Percentiles rank a stretch among this genome's conserved stretches.
phyloP scores from a whole-genome alignment of 805 yeast genomes.

The Ogataea ramenticola region DNA sequence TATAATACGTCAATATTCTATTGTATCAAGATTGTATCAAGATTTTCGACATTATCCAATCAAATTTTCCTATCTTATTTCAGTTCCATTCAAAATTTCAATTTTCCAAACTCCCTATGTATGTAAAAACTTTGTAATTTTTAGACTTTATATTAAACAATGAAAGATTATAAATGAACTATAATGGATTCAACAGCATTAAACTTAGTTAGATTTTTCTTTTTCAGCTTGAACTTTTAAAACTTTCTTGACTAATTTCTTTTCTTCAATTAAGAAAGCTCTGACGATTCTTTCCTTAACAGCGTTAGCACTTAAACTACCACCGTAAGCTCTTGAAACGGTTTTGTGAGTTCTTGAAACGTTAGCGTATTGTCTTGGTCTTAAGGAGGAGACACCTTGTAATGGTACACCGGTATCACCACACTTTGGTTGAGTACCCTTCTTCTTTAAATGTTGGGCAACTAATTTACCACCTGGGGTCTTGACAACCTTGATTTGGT shows the following conservation, averaged over 20 bases:
- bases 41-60: no score
- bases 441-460: conserved; percentile 95
- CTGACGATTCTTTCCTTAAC: conserved; percentile 99
- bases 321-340: conserved; percentile 99
- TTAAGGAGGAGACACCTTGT: conserved; percentile 75
- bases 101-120: no score
- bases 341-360: conserved; percentile 96
- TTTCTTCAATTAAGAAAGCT: conserved; percentile 99
- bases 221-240: conserved; percentile 93
- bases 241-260: conserved; percentile 99
- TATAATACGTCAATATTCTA: no score
- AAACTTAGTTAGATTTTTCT: conserved; percentile 42
- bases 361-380: conserved; percentile 97
- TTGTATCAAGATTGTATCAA: no score
- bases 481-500: conserved; percentile 99
- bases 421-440: conserved; percentile 80
- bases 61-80: no score
- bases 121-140: no score
- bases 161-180: neutral
- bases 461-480: conserved; percentile 99
- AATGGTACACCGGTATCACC: conserved; percentile 76
- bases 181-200: no score
- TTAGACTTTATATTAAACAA: neutral
- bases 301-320: conserved; percentile 96
- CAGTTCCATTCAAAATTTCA: no score